Conservation (phyloP, 192 early-diverging fungal genomes). For the Coemansia sp. region DNA sequence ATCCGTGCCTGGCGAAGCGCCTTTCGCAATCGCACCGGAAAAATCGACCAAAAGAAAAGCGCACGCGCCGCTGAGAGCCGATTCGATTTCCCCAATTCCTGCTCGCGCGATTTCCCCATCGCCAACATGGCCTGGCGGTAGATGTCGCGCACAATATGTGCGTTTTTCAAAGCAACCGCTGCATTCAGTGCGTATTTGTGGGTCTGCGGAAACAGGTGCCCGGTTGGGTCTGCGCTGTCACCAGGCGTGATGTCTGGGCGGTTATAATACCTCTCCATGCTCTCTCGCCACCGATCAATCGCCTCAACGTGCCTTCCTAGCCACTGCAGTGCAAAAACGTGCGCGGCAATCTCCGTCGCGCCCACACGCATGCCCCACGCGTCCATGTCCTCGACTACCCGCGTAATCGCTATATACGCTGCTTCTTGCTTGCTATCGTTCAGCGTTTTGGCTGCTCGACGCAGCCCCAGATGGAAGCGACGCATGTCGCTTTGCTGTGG, state of each 20-base stretch:
- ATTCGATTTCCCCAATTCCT: neutral
- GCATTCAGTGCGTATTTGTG: constrained; percentile 33
- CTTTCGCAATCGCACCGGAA: neutral
- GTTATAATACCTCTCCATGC: neutral
- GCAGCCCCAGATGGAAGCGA: constrained; percentile 18
- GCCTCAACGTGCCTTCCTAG: constrained; percentile 11
- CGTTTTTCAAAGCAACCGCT: constrained; percentile 23
- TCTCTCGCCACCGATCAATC: constrained; percentile 18
- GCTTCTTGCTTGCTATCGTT: neutral
- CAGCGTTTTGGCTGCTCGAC: neutral
- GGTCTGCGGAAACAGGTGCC: constrained; percentile 30
- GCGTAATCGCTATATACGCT: constrained; percentile 4
- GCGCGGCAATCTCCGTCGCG: constrained; percentile 33
- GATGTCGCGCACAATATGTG: constrained; percentile 12
- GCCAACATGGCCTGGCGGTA: constrained; percentile 11
- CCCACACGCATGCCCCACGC: constrained; percentile 25
- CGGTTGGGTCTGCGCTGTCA: neutral
- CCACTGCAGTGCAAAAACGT: constrained; percentile 8
- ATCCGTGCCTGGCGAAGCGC: neutral
- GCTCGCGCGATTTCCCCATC: constrained; percentile 5
- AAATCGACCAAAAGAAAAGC: constrained; percentile 20
- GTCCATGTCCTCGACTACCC: constrained; percentile 33
- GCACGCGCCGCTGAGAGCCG: neutral
- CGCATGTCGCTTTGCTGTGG: constrained; percentile 21
- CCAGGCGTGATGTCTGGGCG: neutral